Percentiles rank a stretch among this genome's conserved stretches.
phyloP scores from a whole-genome alignment of 805 yeast species.

The Kuraishia cidri region DNA sequence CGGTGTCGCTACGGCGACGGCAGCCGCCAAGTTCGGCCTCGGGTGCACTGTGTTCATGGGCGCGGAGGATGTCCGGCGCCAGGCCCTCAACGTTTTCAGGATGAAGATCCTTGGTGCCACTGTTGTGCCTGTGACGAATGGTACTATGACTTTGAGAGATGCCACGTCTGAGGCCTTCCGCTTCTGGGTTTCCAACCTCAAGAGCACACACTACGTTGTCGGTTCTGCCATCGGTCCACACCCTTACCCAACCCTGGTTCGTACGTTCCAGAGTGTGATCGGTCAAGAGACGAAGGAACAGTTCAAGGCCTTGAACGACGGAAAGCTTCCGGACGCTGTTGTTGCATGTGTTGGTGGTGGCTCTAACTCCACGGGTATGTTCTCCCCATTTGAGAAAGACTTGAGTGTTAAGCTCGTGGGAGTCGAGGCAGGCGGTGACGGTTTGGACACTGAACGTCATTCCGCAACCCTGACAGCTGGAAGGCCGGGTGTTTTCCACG shows the following conservation, averaged over 20 bases:
- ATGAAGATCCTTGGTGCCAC: constrained; percentile 95
- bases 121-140: constrained; percentile 88
- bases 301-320: constrained; percentile 68
- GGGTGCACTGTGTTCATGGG: constrained; percentile 97
- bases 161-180: constrained; percentile 97
- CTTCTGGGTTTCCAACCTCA: constrained; percentile 84
- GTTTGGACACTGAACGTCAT: constrained; percentile 80
- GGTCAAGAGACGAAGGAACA: constrained; percentile 93
- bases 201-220: constrained; percentile 86
- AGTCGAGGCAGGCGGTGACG: constrained; percentile 99
- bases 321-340: constrained; percentile 83
- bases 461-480: constrained; percentile 96
- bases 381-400: constrained; percentile 88
- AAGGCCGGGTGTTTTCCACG: constrained; percentile 95
- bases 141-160: constrained; percentile 93
- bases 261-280: constrained; percentile 96
- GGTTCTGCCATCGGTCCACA: constrained; percentile 99
- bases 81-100: constrained; percentile 95
- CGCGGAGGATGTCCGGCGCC: constrained; percentile 98
- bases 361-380: constrained; percentile 92
- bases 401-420: constrained; percentile 73
- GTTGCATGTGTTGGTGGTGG: constrained; percentile 99
- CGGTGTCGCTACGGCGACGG: constrained; percentile 91
- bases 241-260: constrained; percentile 95
- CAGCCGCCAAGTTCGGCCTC: constrained; percentile 87